A percentile compares a stretch with the other conserved stretches of the same genome.
These are phyloP conservation scores for Manihot esculenta DNA, from an alignment of 441 rosid genomes.

Conservation along the genomic window DNA sequence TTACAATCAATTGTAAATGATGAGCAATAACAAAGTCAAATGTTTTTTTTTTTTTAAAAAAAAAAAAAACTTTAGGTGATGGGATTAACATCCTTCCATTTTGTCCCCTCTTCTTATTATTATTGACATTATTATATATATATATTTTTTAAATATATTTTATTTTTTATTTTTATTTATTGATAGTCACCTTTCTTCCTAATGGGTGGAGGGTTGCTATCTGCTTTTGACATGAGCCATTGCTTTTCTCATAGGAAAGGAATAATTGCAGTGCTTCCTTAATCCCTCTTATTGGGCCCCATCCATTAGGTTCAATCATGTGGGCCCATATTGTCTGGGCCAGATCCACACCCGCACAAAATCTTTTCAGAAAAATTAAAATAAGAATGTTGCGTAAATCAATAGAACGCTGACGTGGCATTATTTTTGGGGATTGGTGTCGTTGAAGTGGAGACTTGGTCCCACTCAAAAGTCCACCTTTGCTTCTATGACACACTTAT, in stretches of 20 bases:
- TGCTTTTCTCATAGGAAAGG: slow-evolving; percentile 48
- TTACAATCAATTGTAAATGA: slow-evolving; percentile 55
- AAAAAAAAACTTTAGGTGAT: slow-evolving; percentile 45
- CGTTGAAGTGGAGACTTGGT: slow-evolving; percentile 54
- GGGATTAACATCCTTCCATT: slow-evolving; percentile 73
- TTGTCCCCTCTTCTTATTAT: slow-evolving; percentile 42
- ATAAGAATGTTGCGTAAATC: slow-evolving; percentile 38
- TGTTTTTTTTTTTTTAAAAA: slow-evolving; percentile 26
- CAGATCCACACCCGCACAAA: slow-evolving; percentile 18
- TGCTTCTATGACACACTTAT: slow-evolving; percentile 45
- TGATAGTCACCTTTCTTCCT: not conserved
- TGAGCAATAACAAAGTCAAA: slow-evolving; percentile 54
- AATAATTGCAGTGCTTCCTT: slow-evolving; percentile 40
- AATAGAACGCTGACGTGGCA: slow-evolving; percentile 41
- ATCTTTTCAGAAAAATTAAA: not conserved
- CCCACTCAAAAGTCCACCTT: slow-evolving; percentile 35
- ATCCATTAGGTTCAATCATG: slow-evolving; percentile 36
- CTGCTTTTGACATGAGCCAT: slow-evolving; percentile 35
- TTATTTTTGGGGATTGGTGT: slow-evolving; percentile 34
- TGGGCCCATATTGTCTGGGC: slow-evolving; percentile 50
- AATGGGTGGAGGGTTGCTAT: slow-evolving; percentile 38
- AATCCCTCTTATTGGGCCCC: slow-evolving; percentile 47
- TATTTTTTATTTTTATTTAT: not conserved
- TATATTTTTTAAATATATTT: not conserved
- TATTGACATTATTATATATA: not conserved